Conservation (phyloP, 805 yeast species). For the Candida succiphila region DNA sequence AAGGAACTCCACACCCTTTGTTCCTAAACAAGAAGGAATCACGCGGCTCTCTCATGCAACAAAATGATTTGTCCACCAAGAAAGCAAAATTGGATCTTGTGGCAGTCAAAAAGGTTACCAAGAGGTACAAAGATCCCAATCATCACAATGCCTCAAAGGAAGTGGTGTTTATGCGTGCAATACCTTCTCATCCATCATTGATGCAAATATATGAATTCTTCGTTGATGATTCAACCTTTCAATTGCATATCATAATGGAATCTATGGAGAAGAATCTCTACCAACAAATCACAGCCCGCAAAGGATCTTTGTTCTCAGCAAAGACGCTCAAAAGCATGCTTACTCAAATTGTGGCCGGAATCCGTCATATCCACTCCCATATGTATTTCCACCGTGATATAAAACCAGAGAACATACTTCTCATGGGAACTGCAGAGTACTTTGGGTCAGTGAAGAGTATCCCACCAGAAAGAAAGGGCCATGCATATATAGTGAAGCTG, state of each 20-base stretch:
- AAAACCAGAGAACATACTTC: conserved; percentile 86
- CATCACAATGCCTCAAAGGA: conserved; percentile 57
- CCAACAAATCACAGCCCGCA: conserved; percentile 63
- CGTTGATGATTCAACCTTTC: conserved; percentile 48
- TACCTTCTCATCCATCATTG: conserved; percentile 63
- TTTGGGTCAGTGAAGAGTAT: conserved; percentile 31
- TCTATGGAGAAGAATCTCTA: conserved; percentile 74
- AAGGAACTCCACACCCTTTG: conserved; percentile 1
- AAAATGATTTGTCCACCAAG: conserved; percentile 9
- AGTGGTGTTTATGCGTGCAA: conserved; percentile 51
- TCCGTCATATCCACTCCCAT: conserved; percentile 68
- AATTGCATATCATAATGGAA: conserved; percentile 82
- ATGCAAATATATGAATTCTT: conserved; percentile 75
- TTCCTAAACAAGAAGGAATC: neutral
- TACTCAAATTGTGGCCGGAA: conserved; percentile 64
- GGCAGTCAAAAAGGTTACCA: conserved; percentile 77
- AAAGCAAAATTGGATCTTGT: conserved; percentile 28
- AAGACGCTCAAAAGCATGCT: conserved; percentile 55
- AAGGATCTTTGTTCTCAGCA: conserved; percentile 40
- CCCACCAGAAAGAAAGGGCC: conserved; percentile 29
- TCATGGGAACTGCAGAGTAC: conserved; percentile 46
- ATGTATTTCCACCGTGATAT: conserved; percentile 80
- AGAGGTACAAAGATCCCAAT: conserved; percentile 38
- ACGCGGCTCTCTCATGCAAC: conserved; percentile 46
- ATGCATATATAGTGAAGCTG: conserved; percentile 54